These are phyloP conservation scores for Blastosporella zonata DNA, from an alignment of 1,284 basidiomycete genomes.

Conservation along the genomic window DNA sequence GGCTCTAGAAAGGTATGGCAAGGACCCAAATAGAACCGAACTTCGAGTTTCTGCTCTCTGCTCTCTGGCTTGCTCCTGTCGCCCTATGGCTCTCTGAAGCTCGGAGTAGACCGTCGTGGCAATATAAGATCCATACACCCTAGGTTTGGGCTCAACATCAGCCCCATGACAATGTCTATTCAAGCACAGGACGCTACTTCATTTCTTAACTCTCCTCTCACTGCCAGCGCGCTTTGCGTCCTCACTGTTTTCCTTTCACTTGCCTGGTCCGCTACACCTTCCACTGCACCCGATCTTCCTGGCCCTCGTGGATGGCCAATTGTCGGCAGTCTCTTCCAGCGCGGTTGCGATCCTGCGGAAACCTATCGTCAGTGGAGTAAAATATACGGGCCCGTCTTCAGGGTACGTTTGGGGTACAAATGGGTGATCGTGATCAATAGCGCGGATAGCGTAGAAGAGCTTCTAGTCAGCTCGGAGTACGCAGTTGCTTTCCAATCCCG, in stretches of 20 bases:
- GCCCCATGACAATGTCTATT: neutral
- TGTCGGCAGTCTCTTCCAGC: conserved; percentile 18
- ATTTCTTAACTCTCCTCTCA: neutral
- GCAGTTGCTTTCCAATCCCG: conserved; percentile 16
- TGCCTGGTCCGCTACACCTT: conserved; percentile 12
- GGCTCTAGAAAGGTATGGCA: too few species aligned
- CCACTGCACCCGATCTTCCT: conserved; percentile 15
- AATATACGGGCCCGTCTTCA: conserved; percentile 19
- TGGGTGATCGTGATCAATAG: conserved; percentile 17
- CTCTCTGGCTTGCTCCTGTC: conserved; percentile 2
- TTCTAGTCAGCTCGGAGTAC: conserved; percentile 13
- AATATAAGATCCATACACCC: conserved; percentile 5
- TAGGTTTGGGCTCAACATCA: neutral
- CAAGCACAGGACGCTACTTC: neutral
- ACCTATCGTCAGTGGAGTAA: conserved; percentile 18
- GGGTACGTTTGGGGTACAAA: conserved; percentile 13
- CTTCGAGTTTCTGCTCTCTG: conserved; percentile 1
- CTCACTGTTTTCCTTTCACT: conserved; percentile 1
- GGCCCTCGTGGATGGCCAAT: conserved; percentile 19
- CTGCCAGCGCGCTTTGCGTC: neutral
- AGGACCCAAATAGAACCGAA: too few species aligned
- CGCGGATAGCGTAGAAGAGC: conserved; percentile 16
- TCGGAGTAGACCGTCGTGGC: neutral
- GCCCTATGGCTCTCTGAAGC: too few species aligned
- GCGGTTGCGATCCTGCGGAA: conserved; percentile 15